A percentile compares a stretch with the other conserved stretches of the same genome.
These are phyloP conservation scores for Curvularia verruculosa DNA, from an alignment of 2,329 filamentous ascomycete species.

Conservation along the genomic window DNA sequence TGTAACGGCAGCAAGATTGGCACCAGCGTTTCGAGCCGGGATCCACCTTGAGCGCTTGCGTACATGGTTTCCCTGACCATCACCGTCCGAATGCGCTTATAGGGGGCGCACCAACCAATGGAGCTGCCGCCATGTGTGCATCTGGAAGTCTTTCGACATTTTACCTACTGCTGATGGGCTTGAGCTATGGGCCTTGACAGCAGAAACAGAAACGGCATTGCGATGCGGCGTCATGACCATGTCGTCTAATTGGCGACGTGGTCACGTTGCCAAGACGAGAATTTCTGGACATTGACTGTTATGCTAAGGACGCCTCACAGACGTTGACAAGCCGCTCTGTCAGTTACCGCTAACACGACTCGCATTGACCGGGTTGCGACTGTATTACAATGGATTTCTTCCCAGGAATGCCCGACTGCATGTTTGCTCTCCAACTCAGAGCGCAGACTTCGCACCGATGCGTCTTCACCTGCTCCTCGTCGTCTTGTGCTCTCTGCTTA, in stretches of 20 bases:
- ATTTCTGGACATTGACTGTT: background rate
- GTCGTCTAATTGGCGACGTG: background rate
- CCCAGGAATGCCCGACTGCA: background rate
- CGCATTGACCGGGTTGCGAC: background rate
- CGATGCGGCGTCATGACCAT: background rate
- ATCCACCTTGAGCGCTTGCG: background rate
- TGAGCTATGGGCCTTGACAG: background rate
- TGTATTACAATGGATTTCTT: background rate
- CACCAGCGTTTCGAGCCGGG: background rate
- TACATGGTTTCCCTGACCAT: background rate
- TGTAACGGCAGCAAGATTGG: background rate
- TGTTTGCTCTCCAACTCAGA: background rate
- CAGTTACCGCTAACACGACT: background rate
- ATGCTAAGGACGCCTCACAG: background rate
- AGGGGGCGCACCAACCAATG: background rate
- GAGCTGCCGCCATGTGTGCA: background rate
- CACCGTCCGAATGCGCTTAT: background rate
- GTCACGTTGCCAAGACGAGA: background rate
- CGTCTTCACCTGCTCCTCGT: background rate
- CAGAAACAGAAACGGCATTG: background rate
- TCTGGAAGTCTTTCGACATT: background rate
- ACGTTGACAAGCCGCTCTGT: background rate
- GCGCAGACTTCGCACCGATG: conserved; percentile 5
- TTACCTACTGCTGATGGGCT: background rate
- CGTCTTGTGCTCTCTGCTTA: conserved; percentile 6